Evolutionary conservation across 83 land plant genomes (phyloP).

Genomic region (Diphasiastrum complanatum): DNA sequence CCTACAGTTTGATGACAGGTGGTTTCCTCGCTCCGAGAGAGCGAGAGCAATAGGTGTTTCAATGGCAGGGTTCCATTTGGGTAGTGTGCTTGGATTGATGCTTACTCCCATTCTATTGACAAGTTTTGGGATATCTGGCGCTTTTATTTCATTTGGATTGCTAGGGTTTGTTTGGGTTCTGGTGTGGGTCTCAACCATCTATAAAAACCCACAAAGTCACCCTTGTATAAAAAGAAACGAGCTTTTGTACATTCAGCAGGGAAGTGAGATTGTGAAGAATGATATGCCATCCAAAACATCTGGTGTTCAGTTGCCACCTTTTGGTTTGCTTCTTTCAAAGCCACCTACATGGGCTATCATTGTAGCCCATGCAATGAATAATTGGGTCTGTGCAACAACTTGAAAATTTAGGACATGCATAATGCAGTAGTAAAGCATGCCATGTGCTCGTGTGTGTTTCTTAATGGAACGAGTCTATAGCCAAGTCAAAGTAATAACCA

Average conservation of each 20-base stretch:
- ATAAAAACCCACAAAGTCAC: constrained; percentile 55
- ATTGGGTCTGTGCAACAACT: constrained; percentile 59
- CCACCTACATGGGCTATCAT: constrained; percentile 84
- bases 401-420: background rate
- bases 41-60: constrained; percentile 78
- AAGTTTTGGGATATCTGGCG: constrained; percentile 63
- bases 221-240: constrained; percentile 58
- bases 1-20: constrained; percentile 59
- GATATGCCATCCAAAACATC: constrained; percentile 8
- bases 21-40: constrained; percentile 86
- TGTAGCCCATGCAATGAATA: constrained; percentile 79
- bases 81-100: constrained; percentile 71
- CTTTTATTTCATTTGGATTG: constrained; percentile 79
- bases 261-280: constrained; percentile 4
- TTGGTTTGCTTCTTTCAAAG: constrained; percentile 70
- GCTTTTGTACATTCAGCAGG: constrained; percentile 41
- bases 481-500: background rate
- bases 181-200: constrained; percentile 56
- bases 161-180: constrained; percentile 75
- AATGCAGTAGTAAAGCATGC: background rate
- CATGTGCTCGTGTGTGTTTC: background rate
- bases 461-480: background rate
- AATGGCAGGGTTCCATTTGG: constrained; percentile 92
- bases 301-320: constrained; percentile 56
- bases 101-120: constrained; percentile 71